Evolutionary conservation across 2,329 filamentous ascomycete species (phyloP).

Genomic region (Penicillium sp.): DNA sequence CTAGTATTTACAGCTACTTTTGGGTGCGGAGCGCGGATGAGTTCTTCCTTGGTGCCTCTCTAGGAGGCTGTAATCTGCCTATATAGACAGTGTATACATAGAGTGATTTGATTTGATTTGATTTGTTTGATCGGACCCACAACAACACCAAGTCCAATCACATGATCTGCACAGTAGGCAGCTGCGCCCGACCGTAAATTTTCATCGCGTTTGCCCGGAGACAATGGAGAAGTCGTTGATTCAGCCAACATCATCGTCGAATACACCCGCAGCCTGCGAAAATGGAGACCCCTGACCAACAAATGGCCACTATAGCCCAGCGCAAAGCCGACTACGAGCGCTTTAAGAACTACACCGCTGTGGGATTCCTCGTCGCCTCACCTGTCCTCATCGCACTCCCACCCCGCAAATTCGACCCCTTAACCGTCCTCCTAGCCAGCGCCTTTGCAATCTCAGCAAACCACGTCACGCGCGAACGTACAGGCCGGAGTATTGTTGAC

Average conservation of each 20-base stretch:
- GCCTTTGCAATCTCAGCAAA: slow-evolving; percentile 47
- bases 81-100: no score
- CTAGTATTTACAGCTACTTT: neutral
- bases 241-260: neutral
- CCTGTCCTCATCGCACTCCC: slow-evolving; percentile 39
- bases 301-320: slow-evolving; percentile 11
- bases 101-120: no score
- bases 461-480: slow-evolving; percentile 43
- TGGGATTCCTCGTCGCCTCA: slow-evolving; percentile 40
- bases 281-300: slow-evolving; percentile 18
- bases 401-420: slow-evolving; percentile 44
- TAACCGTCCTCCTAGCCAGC: slow-evolving; percentile 42
- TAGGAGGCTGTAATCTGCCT: neutral
- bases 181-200: slow-evolving; percentile 20
- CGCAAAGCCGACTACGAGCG: slow-evolving; percentile 43
- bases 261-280: neutral
- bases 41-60: neutral
- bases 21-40: neutral
- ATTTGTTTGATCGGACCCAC: no score
- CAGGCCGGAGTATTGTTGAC: slow-evolving; percentile 40
- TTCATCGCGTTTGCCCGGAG: slow-evolving; percentile 8
- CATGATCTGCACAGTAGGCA: slow-evolving; percentile 19
- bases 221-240: slow-evolving; percentile 1
- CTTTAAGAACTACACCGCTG: slow-evolving; percentile 47
- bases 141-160: slow-evolving; percentile 4